A percentile compares a stretch with the other conserved stretches of the same genome.
Evolutionary conservation across 2,329 filamentous ascomycete genomes (phyloP).

Genomic region (Nannizziopsis barbatae): DNA sequence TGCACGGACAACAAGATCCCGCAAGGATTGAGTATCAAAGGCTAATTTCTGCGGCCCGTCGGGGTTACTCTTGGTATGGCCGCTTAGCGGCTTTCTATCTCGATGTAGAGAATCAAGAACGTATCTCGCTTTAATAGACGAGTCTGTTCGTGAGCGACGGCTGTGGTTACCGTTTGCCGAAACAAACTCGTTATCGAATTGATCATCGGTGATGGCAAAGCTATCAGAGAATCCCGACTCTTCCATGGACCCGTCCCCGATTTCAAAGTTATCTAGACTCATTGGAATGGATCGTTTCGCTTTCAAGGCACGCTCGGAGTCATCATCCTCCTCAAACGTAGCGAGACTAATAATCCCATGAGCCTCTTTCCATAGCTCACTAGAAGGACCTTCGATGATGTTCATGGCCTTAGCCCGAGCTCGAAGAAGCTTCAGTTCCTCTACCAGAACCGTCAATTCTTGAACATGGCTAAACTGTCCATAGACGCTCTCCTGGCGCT

Average conservation of each 20-base stretch:
- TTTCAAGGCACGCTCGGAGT: slow-evolving; percentile 16
- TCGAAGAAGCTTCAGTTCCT: slow-evolving; percentile 53
- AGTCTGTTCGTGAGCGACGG: slow-evolving; percentile 15
- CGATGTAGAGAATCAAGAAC: slow-evolving; percentile 13
- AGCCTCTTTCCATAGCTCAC: slow-evolving; percentile 51
- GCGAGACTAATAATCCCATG: slow-evolving; percentile 57
- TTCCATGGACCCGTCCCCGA: not conserved
- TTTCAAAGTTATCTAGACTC: slow-evolving; percentile 7
- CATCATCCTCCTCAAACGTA: slow-evolving; percentile 52
- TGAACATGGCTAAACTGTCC: slow-evolving; percentile 54
- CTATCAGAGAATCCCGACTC: not conserved
- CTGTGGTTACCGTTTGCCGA: not conserved
- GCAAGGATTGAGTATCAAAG: slow-evolving; percentile 54
- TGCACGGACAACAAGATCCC: slow-evolving; percentile 47
- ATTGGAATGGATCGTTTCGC: slow-evolving; percentile 9
- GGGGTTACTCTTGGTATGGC: not conserved
- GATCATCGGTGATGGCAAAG: not conserved
- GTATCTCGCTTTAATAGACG: slow-evolving; percentile 12
- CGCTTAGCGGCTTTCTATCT: slow-evolving; percentile 6
- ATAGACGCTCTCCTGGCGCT: slow-evolving; percentile 54
- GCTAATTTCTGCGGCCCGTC: slow-evolving; percentile 43
- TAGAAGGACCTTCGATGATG: slow-evolving; percentile 44
- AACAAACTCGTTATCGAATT: not conserved
- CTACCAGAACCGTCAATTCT: slow-evolving; percentile 53
- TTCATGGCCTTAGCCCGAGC: slow-evolving; percentile 44